Conservation (phyloP, 1,284 basidiomycete genomes). For the Sporisorium sorghi region DNA sequence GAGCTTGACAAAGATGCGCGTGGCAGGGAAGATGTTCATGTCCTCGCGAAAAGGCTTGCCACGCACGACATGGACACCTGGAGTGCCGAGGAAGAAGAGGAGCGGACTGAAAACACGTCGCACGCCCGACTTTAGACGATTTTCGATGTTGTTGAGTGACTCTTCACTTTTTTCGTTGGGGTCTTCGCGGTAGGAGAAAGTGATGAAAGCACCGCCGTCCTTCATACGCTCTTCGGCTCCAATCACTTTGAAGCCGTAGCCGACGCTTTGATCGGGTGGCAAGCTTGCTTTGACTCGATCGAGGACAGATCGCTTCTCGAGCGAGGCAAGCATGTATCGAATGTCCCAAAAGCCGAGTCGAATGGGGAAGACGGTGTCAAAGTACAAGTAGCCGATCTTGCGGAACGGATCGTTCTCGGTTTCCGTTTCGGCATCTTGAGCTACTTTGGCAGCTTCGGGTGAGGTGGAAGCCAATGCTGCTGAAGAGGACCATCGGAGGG, state of each 20-base stretch:
- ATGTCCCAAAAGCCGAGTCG: slow-evolving; percentile 60
- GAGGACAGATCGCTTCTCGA: slow-evolving; percentile 46
- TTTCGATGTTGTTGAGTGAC: slow-evolving; percentile 55
- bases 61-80: slow-evolving; percentile 60
- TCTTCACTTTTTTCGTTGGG: slow-evolving; percentile 44
- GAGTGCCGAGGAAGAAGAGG: slow-evolving; percentile 48
- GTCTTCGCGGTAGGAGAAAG: slow-evolving; percentile 47
- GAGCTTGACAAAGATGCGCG: slow-evolving; percentile 54
- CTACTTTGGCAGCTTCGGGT: slow-evolving; percentile 49
- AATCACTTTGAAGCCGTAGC: slow-evolving; percentile 62
- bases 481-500: slow-evolving; percentile 35
- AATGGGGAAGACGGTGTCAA: slow-evolving; percentile 64
- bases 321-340: slow-evolving; percentile 47
- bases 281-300: slow-evolving; percentile 52
- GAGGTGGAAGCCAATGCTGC: slow-evolving; percentile 43
- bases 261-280: slow-evolving; percentile 46
- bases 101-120: slow-evolving; percentile 47
- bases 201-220: slow-evolving; percentile 61
- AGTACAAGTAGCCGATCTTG: slow-evolving; percentile 58
- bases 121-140: slow-evolving; percentile 46
- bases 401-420: slow-evolving; percentile 51
- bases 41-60: slow-evolving; percentile 64
- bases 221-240: slow-evolving; percentile 58
- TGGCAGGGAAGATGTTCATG: slow-evolving; percentile 60
- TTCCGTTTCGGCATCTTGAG: slow-evolving; percentile 42